Evolutionary conservation across 108 stramenopile genomes (phyloP), one percentile per base, ranked within the genome.

Genomic region (Chaetoceros muelleri): DNA sequence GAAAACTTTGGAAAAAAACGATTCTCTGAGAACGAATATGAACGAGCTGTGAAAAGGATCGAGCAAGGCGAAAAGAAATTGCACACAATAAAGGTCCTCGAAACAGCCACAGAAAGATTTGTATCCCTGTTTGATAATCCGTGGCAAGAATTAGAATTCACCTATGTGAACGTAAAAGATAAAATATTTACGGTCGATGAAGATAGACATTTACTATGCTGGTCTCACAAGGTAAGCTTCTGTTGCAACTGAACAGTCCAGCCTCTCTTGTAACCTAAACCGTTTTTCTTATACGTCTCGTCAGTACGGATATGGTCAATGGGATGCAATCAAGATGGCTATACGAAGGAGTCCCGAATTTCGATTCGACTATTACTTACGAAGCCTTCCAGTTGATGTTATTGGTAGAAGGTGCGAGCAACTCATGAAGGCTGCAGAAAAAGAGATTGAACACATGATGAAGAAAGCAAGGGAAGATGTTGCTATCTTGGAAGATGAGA

Each of bases 311-410:
- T 85, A 82, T 44, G 88, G 88, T 0, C 82, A 92, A 69, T 92
- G 90, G 90, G 80, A 79, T 47, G 90, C 90, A 23, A 80, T 92
- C 3, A 86, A 82, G 56, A 78, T 88, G 74, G 86, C 90, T 1
- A 86, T 92, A n/a, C 72, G 86, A 8, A 67, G 90, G 31, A 82
- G 76, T 58, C 74, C 71, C 19, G 65, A 73, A 25, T 92, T 92
- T 70, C 82, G 90, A 34, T 92, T 92, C 69, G 85, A 92, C 56
- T 92, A 92, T 60, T 86, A 86, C 44, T 44, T 86, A 17, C 65
- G 76, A 2, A 82, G 80, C 49, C 60, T 80, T 2, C 75, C 79
- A 0, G 53, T 72, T 1, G 78, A 84, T 24, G 49, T 65, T 2
- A 48, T 84, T 8, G 84, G 82, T 24, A 71, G 82, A 23, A 65